phyloP scores from a whole-genome alignment of 305 asterid genomes.

The Caryopteris hybrid region DNA sequence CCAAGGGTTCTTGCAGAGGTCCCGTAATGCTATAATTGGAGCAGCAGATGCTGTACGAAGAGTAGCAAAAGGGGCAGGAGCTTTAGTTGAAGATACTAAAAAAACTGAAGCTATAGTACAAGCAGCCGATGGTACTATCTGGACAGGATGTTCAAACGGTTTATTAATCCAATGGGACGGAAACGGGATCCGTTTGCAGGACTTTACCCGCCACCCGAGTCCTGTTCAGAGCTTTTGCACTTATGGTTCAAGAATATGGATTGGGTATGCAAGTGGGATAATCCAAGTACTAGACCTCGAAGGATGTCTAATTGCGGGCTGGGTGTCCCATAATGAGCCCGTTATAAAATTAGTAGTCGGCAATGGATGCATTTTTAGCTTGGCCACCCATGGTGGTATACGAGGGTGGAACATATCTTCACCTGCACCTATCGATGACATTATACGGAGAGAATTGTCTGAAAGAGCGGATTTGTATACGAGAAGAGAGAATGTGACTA shows the following conservation, averaged over 20 bases:
- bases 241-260: conserved; percentile 72
- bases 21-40: conserved; percentile 87
- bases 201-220: conserved; percentile 57
- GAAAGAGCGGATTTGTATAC: conserved; percentile 51
- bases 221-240: conserved; percentile 52
- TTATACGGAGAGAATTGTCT: conserved; percentile 51
- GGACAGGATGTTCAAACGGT: conserved; percentile 89
- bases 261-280: conserved; percentile 73
- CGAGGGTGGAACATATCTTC: conserved; percentile 89
- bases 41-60: conserved; percentile 97
- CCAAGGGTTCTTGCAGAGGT: conserved; percentile 80
- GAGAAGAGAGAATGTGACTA: conserved; percentile 43
- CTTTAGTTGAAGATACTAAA: conserved; percentile 68
- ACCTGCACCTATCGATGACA: conserved; percentile 70
- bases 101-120: conserved; percentile 66
- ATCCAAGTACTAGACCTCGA: conserved; percentile 76
- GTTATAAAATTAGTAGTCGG: conserved; percentile 55
- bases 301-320: conserved; percentile 60
- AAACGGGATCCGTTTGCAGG: conserved; percentile 77
- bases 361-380: conserved; percentile 51
- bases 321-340: conserved; percentile 89
- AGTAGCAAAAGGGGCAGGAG: conserved; percentile 84
- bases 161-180: conserved; percentile 86
- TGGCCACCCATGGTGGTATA: conserved; percentile 92
- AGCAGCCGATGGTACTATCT: conserved; percentile 70